phyloP scores from a whole-genome alignment of 345 rosid species.

The Diplotaxis tenuifolia region DNA sequence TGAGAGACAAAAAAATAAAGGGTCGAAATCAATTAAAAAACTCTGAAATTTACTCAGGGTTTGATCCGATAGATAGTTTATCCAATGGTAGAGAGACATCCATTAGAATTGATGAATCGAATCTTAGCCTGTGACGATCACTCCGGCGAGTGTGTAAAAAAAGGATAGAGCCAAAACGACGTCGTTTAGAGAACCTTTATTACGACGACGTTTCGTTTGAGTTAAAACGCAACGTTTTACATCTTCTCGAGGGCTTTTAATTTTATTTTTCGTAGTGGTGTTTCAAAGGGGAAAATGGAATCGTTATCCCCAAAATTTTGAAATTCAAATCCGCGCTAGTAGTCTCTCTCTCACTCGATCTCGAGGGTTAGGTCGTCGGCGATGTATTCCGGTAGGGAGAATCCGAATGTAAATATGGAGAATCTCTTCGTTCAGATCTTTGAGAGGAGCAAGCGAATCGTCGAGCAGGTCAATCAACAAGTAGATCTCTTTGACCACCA shows the following conservation, averaged over 20 bases:
- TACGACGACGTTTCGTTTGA: not conserved
- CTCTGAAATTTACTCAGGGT: slow-evolving; percentile 36
- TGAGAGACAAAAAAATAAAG: not conserved
- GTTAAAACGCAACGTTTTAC: slow-evolving; percentile 8
- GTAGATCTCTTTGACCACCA: slow-evolving; percentile 58
- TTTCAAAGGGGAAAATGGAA: not conserved
- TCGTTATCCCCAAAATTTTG: slow-evolving; percentile 26
- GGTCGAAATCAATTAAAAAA: not conserved
- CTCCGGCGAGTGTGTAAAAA: slow-evolving; percentile 15
- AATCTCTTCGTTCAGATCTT: slow-evolving; percentile 62
- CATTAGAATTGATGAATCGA: slow-evolving; percentile 40
- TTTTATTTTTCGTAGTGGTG: not conserved
- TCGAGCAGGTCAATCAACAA: slow-evolving; percentile 62
- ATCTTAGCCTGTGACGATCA: slow-evolving; percentile 15
- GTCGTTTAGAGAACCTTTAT: not conserved
- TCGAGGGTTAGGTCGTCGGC: slow-evolving; percentile 11
- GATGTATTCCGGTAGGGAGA: slow-evolving; percentile 32
- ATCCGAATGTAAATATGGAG: slow-evolving; percentile 49
- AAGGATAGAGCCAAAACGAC: not conserved
- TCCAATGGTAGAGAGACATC: slow-evolving; percentile 61
- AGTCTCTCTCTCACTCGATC: slow-evolving; percentile 32
- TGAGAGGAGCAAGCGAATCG: slow-evolving; percentile 61
- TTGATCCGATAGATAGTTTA: slow-evolving; percentile 47
- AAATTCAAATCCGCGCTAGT: slow-evolving; percentile 37
- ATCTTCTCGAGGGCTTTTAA: not conserved